Percentiles rank a stretch among this genome's conserved stretches.
phyloP scores from a whole-genome alignment of 768 basidiomycete species.

The Mycena polygramma region DNA sequence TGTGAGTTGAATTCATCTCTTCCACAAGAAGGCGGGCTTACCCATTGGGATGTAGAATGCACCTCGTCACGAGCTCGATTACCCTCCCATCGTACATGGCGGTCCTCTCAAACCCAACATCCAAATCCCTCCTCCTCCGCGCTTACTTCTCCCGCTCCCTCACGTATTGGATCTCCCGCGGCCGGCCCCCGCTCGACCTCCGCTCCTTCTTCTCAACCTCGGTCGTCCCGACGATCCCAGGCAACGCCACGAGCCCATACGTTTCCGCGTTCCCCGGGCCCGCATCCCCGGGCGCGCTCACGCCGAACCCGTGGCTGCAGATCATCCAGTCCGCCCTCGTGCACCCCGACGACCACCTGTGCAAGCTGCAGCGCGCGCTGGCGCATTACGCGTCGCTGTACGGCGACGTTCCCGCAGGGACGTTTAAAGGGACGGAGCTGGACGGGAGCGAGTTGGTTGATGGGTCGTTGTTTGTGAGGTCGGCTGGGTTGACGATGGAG shows the following conservation, averaged over 20 bases:
- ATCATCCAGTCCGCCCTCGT: conserved; percentile 54
- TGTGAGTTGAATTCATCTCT: conserved; percentile 31
- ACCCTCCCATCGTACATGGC: conserved; percentile 33
- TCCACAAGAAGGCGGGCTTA: neutral
- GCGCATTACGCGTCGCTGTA: conserved; percentile 48
- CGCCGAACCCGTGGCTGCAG: conserved; percentile 56
- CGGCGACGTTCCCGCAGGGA: conserved; percentile 57
- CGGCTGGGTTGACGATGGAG: conserved; percentile 65
- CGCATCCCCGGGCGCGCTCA: conserved; percentile 34
- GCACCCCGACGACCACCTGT: conserved; percentile 52
- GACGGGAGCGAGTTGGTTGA: conserved; percentile 67
- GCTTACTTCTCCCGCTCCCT: conserved; percentile 32
- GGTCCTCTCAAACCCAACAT: conserved; percentile 20
- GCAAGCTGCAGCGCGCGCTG: conserved; percentile 54
- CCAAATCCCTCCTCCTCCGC: conserved; percentile 30
- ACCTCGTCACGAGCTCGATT: conserved; percentile 70
- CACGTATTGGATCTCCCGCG: conserved; percentile 24
- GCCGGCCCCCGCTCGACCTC: conserved; percentile 21
- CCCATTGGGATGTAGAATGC: conserved; percentile 59
- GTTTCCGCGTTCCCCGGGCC: conserved; percentile 23
- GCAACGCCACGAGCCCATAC: conserved; percentile 32
- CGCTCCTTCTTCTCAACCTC: conserved; percentile 31
- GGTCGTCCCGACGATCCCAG: conserved; percentile 34
- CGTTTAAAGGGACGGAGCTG: conserved; percentile 53
- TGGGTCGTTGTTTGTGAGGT: conserved; percentile 73